Base-by-base conservation (phyloP, 176 grass and related monocot genomes). In the Musa troglodytarum region DNA sequence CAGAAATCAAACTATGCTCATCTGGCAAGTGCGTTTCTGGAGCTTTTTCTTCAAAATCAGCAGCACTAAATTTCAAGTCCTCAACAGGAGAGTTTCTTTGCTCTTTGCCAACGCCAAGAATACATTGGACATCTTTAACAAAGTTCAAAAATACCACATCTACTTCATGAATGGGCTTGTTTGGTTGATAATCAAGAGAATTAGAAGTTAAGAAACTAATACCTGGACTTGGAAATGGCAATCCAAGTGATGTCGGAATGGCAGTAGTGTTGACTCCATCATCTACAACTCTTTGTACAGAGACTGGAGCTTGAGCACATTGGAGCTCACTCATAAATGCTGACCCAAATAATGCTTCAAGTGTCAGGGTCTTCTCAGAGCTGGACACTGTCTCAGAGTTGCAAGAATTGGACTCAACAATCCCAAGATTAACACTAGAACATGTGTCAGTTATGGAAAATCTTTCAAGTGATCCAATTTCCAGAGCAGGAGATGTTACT, bases 251-350 rank as follows among this genome's bases (percentile, higher is more conserved):
- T 50, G 75, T 17, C 69, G 68, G 70, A 74, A 51, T 50, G 49
- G 72, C 29, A 16, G 50, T 63, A 69, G 84, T 80, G 78, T 53
- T 79, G 59, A 43, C 78, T 66, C 76, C 25, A 52, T 74, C 85
- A 77, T 76, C 75, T 50, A 63, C 13, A 53, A 79, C 78, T 87
- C 86, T 85, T 65, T 68, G 84, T 81, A 83, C 70, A 71, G 95
- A 98, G 54, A 89, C 86, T 3, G 95, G 88, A 65, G 90, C 95
- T 74, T 98, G 88, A 85, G 81, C 87, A 11, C 88, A 98, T 81
- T 98, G 88, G 73, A 98, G 95, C 78, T 93, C 95, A 73, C 82
- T 89, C 90, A 98, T 98, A 76, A 94, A 98, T 73, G 88, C 81
- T 28, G 80, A 69, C n/a, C 88, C 95, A 59, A 98, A 94, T 82